Conservation (phyloP, 306 rosid species). For the Pyrus pyrifolia region DNA sequence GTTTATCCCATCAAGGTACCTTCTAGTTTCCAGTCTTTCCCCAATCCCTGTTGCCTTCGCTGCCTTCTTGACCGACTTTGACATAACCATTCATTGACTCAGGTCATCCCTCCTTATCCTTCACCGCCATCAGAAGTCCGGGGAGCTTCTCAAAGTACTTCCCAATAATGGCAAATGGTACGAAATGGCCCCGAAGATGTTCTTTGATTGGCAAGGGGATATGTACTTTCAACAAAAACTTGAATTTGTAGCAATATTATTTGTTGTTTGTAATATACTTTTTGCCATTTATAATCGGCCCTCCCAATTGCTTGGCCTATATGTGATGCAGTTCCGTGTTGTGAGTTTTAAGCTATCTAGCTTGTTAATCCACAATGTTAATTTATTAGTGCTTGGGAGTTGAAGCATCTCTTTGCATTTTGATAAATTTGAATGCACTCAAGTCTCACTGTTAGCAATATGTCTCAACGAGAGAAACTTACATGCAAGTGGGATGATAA, state of each 20-base stretch:
- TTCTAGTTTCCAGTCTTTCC: constrained; percentile 20
- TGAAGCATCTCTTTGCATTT: not conserved
- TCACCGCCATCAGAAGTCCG: not conserved
- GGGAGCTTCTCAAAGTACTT: not conserved
- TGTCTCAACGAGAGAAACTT: not conserved
- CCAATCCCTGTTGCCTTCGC: not conserved
- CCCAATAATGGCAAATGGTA: not conserved
- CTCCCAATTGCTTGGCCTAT: not conserved
- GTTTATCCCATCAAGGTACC: constrained; percentile 69
- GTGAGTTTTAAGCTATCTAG: not conserved
- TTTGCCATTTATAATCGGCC: constrained; percentile 1
- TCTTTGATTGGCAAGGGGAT: not conserved
- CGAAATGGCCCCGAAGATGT: not conserved
- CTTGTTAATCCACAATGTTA: not conserved
- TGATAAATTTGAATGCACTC: not conserved
- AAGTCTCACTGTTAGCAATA: no score
- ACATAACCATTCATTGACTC: not conserved
- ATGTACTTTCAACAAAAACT: not conserved
- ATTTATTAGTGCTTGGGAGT: not conserved
- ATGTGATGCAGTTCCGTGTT: not conserved
- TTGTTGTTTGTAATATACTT: constrained; percentile 2
- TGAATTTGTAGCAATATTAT: constrained; percentile 3
- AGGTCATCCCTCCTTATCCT: constrained; percentile 10
- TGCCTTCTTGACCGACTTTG: not conserved
- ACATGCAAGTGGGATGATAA: not conserved